phyloP scores from a whole-genome alignment of 2,329 filamentous ascomycete species.

The Phyllachora maydis region DNA sequence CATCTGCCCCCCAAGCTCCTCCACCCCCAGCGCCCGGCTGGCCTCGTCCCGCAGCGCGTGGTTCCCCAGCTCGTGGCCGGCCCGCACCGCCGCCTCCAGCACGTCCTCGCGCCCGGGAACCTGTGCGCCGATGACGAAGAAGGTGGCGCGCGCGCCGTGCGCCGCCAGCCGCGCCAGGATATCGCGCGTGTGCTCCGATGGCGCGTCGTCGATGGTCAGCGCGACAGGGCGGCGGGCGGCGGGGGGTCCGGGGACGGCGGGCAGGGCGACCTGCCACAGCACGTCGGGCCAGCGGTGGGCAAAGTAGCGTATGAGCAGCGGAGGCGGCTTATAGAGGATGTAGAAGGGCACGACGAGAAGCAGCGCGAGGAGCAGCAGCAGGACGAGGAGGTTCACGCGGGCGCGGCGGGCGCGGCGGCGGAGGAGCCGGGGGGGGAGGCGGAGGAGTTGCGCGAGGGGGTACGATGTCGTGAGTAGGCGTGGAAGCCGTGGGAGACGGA shows the following conservation, averaged over 20 bases:
- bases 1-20: slow-evolving; percentile 42
- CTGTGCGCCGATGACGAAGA: slow-evolving; percentile 76
- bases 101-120: slow-evolving; percentile 29
- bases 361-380: slow-evolving; percentile 16
- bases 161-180: slow-evolving; percentile 48
- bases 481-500: no score
- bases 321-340: slow-evolving; percentile 63
- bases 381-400: slow-evolving; percentile 30
- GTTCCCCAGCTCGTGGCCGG: slow-evolving; percentile 59
- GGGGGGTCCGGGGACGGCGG: no score
- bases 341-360: slow-evolving; percentile 29
- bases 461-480: no score
- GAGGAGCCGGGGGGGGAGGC: slow-evolving; percentile 22
- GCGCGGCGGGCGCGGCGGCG: slow-evolving; percentile 35
- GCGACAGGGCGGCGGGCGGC: slow-evolving; percentile 49
- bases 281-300: slow-evolving; percentile 56
- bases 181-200: slow-evolving; percentile 47
- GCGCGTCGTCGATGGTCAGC: slow-evolving; percentile 74
- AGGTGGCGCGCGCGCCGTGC: slow-evolving; percentile 55
- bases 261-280: slow-evolving; percentile 42
- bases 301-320: slow-evolving; percentile 48
- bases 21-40: slow-evolving; percentile 36
- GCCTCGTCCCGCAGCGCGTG: slow-evolving; percentile 82
- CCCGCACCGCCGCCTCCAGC: slow-evolving; percentile 34
- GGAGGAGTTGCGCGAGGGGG: no score